phyloP scores from a whole-genome alignment of 2,329 filamentous ascomycete genomes.

The Arthrobotrys sinensis region DNA sequence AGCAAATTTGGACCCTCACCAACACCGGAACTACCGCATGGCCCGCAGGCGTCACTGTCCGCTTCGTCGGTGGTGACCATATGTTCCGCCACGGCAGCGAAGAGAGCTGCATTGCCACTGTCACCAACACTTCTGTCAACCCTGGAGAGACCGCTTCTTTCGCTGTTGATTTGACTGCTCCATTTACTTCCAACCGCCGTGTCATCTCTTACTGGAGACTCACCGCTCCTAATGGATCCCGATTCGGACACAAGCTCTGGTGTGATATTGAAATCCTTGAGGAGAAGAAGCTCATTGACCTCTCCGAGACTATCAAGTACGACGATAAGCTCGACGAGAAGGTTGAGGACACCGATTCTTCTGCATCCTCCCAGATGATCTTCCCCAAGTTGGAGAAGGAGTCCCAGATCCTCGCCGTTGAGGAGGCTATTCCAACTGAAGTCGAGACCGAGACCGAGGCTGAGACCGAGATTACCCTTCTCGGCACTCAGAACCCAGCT shows the following conservation, averaged over 20 bases:
- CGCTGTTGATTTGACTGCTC: constrained; percentile 86
- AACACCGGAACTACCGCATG: constrained; percentile 85
- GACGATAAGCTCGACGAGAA: constrained; percentile 64
- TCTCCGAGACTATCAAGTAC: constrained; percentile 58
- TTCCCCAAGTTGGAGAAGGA: constrained; percentile 98
- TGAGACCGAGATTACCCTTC: constrained; percentile 74
- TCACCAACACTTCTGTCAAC: constrained; percentile 78
- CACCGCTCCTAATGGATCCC: constrained; percentile 82
- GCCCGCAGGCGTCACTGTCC: constrained; percentile 91
- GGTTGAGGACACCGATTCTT: constrained; percentile 64
- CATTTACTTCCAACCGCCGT: constrained; percentile 74
- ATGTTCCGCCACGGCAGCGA: constrained; percentile 94
- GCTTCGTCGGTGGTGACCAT: constrained; percentile 93
- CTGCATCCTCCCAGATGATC: constrained; percentile 81
- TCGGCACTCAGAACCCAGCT: constrained; percentile 72
- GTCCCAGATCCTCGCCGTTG: constrained; percentile 84
- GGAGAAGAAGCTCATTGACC: constrained; percentile 59
- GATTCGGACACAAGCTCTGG: constrained; percentile 95
- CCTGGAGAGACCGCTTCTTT: constrained; percentile 84
- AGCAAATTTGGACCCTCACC: constrained; percentile 90
- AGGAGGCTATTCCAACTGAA: constrained; percentile 72
- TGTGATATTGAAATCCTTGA: constrained; percentile 83
- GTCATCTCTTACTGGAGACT: constrained; percentile 97
- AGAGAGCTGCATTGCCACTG: constrained; percentile 74
- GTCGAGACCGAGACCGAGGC: constrained; percentile 69